Conservation (phyloP, 2,329 filamentous ascomycete species). For the Aspergillus amoenus region DNA sequence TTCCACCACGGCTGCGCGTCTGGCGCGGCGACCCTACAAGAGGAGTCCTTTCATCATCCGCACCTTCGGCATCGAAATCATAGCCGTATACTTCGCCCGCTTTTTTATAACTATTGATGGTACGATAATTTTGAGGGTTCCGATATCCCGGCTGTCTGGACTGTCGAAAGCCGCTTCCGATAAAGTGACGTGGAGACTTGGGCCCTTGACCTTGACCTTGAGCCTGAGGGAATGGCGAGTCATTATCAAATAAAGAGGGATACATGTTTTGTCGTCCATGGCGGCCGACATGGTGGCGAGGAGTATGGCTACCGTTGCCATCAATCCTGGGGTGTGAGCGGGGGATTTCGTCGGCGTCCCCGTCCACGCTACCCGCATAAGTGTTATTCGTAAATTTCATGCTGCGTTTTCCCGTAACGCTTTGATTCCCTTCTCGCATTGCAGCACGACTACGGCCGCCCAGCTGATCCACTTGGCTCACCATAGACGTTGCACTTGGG, state of each 20-base stretch:
- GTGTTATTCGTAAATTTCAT: constrained; percentile 92
- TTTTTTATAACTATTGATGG: constrained; percentile 51
- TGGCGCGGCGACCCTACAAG: constrained; percentile 65
- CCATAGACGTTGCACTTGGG: constrained; percentile 82
- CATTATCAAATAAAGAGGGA: constrained; percentile 71
- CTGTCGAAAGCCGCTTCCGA: constrained; percentile 57
- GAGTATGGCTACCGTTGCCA: constrained; percentile 55
- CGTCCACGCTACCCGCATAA: constrained; percentile 63
- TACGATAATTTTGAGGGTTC: constrained; percentile 50
- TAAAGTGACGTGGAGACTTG: constrained; percentile 59
- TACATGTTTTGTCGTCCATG: constrained; percentile 71
- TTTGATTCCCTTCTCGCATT: constrained; percentile 63
- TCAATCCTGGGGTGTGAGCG: constrained; percentile 63
- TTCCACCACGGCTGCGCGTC: constrained; percentile 55
- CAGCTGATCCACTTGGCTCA: constrained; percentile 49
- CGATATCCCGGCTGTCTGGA: constrained; percentile 71
- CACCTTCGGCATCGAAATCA: constrained; percentile 78
- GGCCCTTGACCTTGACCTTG: constrained; percentile 66
- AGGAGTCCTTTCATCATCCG: constrained; percentile 85
- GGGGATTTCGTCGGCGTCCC: constrained; percentile 64
- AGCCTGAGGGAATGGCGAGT: constrained; percentile 67
- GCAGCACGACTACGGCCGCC: constrained; percentile 61
- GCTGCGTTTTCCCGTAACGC: constrained; percentile 75
- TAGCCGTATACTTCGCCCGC: constrained; percentile 66
- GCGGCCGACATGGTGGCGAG: constrained; percentile 75